Conservation (phyloP, 2,329 filamentous ascomycete genomes). For the Gnomoniopsis smithogilvyi region DNA sequence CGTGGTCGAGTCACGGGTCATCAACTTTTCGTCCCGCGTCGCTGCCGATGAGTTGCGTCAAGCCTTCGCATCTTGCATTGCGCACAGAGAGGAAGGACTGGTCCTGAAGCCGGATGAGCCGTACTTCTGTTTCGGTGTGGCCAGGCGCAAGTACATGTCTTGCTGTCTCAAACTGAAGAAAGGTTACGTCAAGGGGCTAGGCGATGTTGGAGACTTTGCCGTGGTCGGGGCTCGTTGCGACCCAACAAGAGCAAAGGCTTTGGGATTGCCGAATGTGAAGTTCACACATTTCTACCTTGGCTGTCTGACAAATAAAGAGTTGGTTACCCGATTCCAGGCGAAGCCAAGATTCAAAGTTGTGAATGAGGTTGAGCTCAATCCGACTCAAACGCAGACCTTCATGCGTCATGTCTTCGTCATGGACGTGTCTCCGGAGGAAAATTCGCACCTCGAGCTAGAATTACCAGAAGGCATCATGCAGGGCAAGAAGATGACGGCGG, state of each 20-base stretch:
- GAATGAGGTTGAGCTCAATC: conserved; percentile 57
- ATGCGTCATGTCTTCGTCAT: conserved; percentile 42
- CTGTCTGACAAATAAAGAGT: conserved; percentile 67
- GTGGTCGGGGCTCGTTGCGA: conserved; percentile 74
- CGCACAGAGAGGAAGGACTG: conserved; percentile 69
- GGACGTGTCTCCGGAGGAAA: conserved; percentile 35
- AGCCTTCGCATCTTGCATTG: conserved; percentile 66
- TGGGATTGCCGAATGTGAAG: conserved; percentile 48
- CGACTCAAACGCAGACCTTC: conserved; percentile 49
- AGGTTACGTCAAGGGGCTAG: conserved; percentile 75
- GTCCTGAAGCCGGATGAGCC: conserved; percentile 78
- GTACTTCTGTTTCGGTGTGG: conserved; percentile 60
- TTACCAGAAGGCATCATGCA: conserved; percentile 42
- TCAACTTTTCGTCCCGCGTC: conserved; percentile 59
- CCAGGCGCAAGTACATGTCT: conserved; percentile 35
- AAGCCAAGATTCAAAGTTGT: conserved; percentile 65
- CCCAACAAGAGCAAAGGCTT: conserved; percentile 55
- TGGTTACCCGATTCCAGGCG: conserved; percentile 44
- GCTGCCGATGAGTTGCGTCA: conserved; percentile 55
- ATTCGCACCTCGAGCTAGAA: conserved; percentile 41
- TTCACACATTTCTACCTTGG: conserved; percentile 83
- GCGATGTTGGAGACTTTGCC: conserved; percentile 80
- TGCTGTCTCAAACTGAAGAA: conserved; percentile 83
- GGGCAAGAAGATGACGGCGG: conserved; percentile 39
- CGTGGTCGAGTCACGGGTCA: conserved; percentile 61